Evolutionary conservation across 495 filamentous ascomycete genomes (phyloP), one percentile per base, ranked within the genome.

Genomic region (Elasticomyces elasticus): DNA sequence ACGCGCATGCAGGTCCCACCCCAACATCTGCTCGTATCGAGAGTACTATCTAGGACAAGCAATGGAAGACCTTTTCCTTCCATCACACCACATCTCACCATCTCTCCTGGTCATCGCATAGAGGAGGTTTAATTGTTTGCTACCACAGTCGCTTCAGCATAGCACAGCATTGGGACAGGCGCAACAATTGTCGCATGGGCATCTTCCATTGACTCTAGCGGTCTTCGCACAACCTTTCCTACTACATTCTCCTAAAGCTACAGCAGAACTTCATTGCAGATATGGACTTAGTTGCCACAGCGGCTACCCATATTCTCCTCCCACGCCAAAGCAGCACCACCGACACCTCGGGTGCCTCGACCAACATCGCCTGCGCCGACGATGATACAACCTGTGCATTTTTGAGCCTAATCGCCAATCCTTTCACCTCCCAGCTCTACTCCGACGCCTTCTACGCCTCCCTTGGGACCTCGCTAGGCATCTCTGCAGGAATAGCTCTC

Each of bases 391-490:
- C 41, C 37, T 59, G 67, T 24, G 53, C 59, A 41, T 65, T 71
- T 52, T 49, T 71, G 25, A 37, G 56, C n/a, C 61, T 69, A 4
- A 62, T 71, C 38, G 51, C 54, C 24, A 48, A 66, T 45, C 65
- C 67, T 0, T 71, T 71, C 58, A 49, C 45, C 20, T 10, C 55
- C 20, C 47, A 82, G 78, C 79, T 87, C 56, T 69, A 73, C 60
- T 65, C 72, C 60, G 79, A 76, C 62, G 79, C 89, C 50, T 72
- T 97, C 59, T 81, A 80, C 67, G 82, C 88, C 53, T 91, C 92
- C n/a, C 50, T 95, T 38, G 83, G 77, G 49, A 72, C 87, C 46
- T 65, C 63, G 2, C 30, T 61, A 30, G 50, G 13, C 17, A n/a
- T 64, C 57, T 85, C 87, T 23, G 52, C 79, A 56, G 61, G 82